Base-by-base conservation (phyloP, 2,329 filamentous ascomycete genomes). In the Talaromyces sp. region DNA sequence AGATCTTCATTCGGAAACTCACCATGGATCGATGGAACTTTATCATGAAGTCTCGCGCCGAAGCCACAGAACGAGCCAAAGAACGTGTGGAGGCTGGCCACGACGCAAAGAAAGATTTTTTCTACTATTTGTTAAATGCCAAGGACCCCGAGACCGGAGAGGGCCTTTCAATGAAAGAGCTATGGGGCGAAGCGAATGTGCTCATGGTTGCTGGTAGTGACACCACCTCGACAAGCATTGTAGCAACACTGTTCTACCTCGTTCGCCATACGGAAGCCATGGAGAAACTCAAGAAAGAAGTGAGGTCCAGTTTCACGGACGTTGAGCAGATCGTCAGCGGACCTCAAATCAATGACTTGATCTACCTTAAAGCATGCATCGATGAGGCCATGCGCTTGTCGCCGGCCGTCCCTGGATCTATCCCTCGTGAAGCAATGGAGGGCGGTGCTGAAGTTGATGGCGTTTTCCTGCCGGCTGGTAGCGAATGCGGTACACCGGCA, bases 201-300 rank as follows among this genome's bases (percentile, higher is more conserved):
- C 82, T 91, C 79, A 89, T 90, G 78, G 89, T 90, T 68, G 88
- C 88, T 10, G 88, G 88, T 37, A 88, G 87, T 33, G 89, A 91
- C 72, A 91, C 89, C 0, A 91, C 88, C 1, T 89, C 88, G 0
- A 91, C 88, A 1, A 87, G 88, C 7, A 70, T 82, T 19, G 73
- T 75, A 79, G 76, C 75, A 4, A 75, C 75, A 3, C 68, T 79
- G 16, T 79, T 79, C 72, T 77, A 80, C 62, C 75, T 81, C 4
- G 72, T 77, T 27, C 77, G 76, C 27, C 74, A 73, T 22, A 73
- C 73, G 8, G 63, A 60, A 3, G 72, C 70, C 13, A 69, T 78
- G 68, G 69, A 71, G 3, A 73, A 69, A 39, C 62, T 81, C 45
- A 72, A 70, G 43, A 65, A 74, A 6, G 78, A 80, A 64, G 69